Percentiles rank a stretch among this genome's conserved stretches.
Conservation (phyloP, 768 basidiomycete genomes). For the Russula vinacea region DNA sequence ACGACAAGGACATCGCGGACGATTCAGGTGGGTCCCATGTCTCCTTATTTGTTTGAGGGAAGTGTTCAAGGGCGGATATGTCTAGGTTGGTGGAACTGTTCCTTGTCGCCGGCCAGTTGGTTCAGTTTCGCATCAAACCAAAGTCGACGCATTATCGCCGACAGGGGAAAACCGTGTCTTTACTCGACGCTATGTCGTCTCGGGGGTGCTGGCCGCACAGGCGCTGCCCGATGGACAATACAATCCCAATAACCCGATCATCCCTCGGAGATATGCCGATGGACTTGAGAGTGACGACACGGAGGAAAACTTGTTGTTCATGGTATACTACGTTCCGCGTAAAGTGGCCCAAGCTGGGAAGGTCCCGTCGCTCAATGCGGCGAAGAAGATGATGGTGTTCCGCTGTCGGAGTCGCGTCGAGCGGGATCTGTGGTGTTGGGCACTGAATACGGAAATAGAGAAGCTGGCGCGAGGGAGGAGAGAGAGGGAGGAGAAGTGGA, state of each 20-base stretch:
- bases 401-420: conserved; percentile 81
- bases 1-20: conserved; percentile 65
- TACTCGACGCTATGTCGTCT: conserved; percentile 80
- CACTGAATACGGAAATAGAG: conserved; percentile 87
- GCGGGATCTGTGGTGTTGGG: conserved; percentile 94
- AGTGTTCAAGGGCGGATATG: not conserved
- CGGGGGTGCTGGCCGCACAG: conserved; percentile 78
- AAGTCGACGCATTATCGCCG: conserved; percentile 56
- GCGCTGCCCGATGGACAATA: conserved; percentile 64
- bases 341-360: conserved; percentile 20
- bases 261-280: conserved; percentile 80
- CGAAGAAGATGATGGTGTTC: conserved; percentile 61
- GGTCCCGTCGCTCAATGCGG: conserved; percentile 53
- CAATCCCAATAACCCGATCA: conserved; percentile 46
- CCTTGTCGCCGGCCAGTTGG: conserved; percentile 70
- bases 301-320: conserved; percentile 85
- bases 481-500: conserved; percentile 62
- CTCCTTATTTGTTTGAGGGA: not conserved
- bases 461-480: conserved; percentile 59
- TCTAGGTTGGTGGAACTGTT: conserved; percentile 66
- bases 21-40: conserved; percentile 63
- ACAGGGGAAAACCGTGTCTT: conserved; percentile 52
- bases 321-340: conserved; percentile 63
- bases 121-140: conserved; percentile 65
- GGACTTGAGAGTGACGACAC: conserved; percentile 85